These are phyloP conservation scores for Metschnikowia amazonensis DNA, from an alignment of 805 yeast species.

Conservation along the genomic window DNA sequence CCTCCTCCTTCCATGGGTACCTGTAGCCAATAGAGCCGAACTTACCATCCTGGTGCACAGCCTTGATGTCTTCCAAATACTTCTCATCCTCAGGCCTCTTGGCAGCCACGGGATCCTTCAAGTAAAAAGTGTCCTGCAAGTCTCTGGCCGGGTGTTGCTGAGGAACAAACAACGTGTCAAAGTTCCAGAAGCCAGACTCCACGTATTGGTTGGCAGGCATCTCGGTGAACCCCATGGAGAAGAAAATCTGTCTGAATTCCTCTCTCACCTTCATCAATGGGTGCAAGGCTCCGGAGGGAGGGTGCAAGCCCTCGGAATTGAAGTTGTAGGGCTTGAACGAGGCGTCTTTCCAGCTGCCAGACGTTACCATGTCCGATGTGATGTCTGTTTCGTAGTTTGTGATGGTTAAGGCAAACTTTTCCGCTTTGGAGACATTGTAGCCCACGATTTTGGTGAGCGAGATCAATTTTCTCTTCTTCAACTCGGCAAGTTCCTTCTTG, in stretches of 20 bases:
- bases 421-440: conserved; percentile 73
- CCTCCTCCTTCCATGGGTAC: conserved; percentile 94
- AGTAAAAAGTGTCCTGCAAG: conserved; percentile 95
- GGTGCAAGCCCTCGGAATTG: conserved; percentile 86
- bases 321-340: conserved; percentile 94
- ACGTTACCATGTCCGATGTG: conserved; percentile 85
- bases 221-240: conserved; percentile 96
- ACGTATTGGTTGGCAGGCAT: conserved; percentile 99
- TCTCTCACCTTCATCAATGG: conserved; percentile 96
- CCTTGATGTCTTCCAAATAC: conserved; percentile 73
- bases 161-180: conserved; percentile 93
- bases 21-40: conserved; percentile 97
- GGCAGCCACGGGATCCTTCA: conserved; percentile 86
- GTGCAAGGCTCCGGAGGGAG: conserved; percentile 89
- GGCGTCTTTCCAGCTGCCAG: conserved; percentile 77
- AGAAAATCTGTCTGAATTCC: conserved; percentile 96
- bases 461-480: conserved; percentile 90
- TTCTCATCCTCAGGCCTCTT: conserved; percentile 76
- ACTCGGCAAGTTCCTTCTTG: conserved; percentile 69
- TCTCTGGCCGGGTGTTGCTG: conserved; percentile 99
- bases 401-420: conserved; percentile 77
- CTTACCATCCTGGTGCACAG: conserved; percentile 85
- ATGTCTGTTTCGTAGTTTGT: conserved; percentile 86
- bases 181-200: conserved; percentile 98
- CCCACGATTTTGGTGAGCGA: conserved; percentile 67